Evolutionary conservation across 208 protist genomes (phyloP), one percentile per base, ranked within the genome.

Genomic region (Herpetomonas tarakana): DNA sequence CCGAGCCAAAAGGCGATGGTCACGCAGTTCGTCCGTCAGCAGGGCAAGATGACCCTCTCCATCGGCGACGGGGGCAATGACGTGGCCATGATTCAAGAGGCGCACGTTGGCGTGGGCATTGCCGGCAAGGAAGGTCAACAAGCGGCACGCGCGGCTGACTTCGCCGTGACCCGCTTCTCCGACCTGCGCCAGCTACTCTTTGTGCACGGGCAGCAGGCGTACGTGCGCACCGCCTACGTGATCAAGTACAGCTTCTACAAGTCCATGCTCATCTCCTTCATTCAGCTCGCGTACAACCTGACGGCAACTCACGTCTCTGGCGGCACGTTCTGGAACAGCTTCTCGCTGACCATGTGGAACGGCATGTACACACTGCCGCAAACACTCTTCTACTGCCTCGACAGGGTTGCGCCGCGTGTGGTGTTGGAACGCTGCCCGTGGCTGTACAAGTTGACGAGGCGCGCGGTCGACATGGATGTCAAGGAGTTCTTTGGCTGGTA

Each of bases 201-300:
- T 51, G 83, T 98, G 28, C 98, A 99, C 64, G 97, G 98, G 1
- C 83, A 95, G 49, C 94, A 94, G 57, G 91, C 91, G 1, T 98
- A 98, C 62, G 63, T 65, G 0, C 80, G 97, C 39, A 97, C 88
- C 0, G 87, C 91, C 0, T 96, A 93, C 63, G 76, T 98, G 1
- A 96, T 98, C 50, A 95, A 97, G 66, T 99, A 99, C 77, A 98
- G 91, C 52, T 99, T 99, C 62, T 98, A 98, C 65, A 99, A 99
- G 70, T 98, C 93, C 38, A 93, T 98, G 79, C 78, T 97, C 26
- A 84, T 98, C 30, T 77, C 81, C 39, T 96, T 98, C 31, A 86
- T 96, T 35, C 96, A 98, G 67, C 62, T 98, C 19, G 75, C 80
- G 14, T 98, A 85, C 71, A 97, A 92, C 63, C 58, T 82, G 1